Base-by-base conservation (phyloP, 2,329 filamentous ascomycete genomes). In the Verticillium tricorpus region DNA sequence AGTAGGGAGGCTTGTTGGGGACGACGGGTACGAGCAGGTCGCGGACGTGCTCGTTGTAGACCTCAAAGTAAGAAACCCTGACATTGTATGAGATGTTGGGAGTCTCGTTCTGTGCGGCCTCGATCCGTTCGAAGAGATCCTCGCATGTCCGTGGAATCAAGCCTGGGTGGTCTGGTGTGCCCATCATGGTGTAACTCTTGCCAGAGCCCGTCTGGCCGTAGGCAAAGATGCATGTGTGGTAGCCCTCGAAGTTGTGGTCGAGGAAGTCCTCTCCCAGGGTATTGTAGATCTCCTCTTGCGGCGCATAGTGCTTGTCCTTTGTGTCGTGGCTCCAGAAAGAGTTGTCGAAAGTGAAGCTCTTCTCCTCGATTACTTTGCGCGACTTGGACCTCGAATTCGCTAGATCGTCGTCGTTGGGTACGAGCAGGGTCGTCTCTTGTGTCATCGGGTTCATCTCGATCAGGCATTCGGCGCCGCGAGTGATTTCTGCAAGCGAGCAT, bases 131-230 rank as follows among this genome's bases (percentile, higher is more conserved):
- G 73, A 99, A 99, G 58, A 99, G 83, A 76, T 97, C 95, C 75
- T 97, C 90, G 76, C 95, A 99, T 11, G 95, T 99, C 58, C 93
- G 86, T 8, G 95, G 95, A 67, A 99, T 99, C 61, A 99, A 82
- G 5, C 95, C 95, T 0, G 93, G 92, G 67, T 96, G 86, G 34
- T 95, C 90, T 6, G 89, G 82, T 1, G 84, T 88, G 54, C 95
- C 95, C 95, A 99, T 99, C 87, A 90, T 99, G 52, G 95, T 97
- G 78, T 98, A 99, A 73, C 92, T 96, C 80, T 99, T 99, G 59
- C 95, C 95, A 0, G 93, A 96, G 28, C 95, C 95, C 0, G 95
- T 99, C 80, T 99, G 95, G 12, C 95, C 95, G 71, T 99, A 98
- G 64, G 95, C 95, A 73, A 99, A 98, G 68, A 99, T 99, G 76